Evolutionary conservation across 441 rosid species (phyloP).

Genomic region (Gossypium schwendimanii): DNA sequence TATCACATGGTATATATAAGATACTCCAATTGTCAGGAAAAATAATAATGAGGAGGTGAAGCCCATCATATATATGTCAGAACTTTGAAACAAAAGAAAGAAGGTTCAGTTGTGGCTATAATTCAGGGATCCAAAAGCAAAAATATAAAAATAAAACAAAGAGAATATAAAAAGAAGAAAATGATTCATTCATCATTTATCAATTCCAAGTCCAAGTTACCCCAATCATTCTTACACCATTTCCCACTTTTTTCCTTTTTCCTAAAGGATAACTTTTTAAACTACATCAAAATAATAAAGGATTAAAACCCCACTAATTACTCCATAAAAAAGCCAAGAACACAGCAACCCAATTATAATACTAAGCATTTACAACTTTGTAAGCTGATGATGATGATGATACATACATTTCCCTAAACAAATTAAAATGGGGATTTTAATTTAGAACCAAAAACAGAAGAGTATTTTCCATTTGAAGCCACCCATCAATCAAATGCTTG

Average conservation of each 20-base stretch:
- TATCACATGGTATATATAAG: background rate
- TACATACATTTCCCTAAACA: background rate
- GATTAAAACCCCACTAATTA: background rate
- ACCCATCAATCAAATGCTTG: no score
- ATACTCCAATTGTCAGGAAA: background rate
- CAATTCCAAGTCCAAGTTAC: background rate
- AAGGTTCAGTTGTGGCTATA: background rate
- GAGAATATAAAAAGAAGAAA: conserved; percentile 6
- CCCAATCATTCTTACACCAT: conserved; percentile 2
- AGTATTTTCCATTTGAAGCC: no score
- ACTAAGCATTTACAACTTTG: background rate
- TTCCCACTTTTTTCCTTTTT: background rate
- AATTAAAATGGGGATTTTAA: background rate
- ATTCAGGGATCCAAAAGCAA: background rate
- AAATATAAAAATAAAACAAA: background rate
- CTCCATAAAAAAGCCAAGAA: background rate
- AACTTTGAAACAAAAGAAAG: background rate
- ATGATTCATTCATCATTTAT: conserved; percentile 13
- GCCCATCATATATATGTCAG: background rate
- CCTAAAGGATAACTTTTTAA: background rate
- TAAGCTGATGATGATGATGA: background rate
- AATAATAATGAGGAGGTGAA: background rate
- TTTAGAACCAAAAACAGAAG: background rate
- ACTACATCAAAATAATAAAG: background rate
- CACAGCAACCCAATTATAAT: background rate